Evolutionary conservation across 805 yeast genomes (phyloP), one percentile per base, ranked within the genome.

Genomic region (Saccharomycopsis fermentans): DNA sequence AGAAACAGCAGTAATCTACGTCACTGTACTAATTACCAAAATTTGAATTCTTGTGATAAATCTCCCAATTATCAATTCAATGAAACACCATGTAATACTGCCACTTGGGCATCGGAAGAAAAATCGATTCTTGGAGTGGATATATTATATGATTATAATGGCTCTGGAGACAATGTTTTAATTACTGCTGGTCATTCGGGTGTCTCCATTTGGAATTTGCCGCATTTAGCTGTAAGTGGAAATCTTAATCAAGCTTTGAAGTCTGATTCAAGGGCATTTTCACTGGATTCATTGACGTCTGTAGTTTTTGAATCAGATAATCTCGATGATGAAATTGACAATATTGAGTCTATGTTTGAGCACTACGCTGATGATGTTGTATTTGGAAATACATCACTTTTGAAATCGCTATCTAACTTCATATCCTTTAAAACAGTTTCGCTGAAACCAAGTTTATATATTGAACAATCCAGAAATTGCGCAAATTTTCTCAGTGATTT

Each of bases 391-490:
- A 24, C 50, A 4, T 43, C 50, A 32, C 75, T 92, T 78, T 67
- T 92, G 29, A 74, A 77, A 21, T 79, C 87, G 1, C 74, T 92
- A 56, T 73, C 77, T 11, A 79, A 79, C 40, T 73, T 87, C 53
- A 84, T 90, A 16, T 71, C 87, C 0, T 90, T 75, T 70, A 81
- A 80, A 63, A 89, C 97, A 0, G 87, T 94, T 11, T 87, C 96
- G 5, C 86, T 85, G 64, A 77, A 76, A 48, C 89, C 89, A 0
- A 80, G 81, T n/a, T 69, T 76, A 35, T 82, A 79, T 66, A 76
- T 90, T 67, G 87, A 84, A 61, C 95, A 90, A 47, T 85, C 92
- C 3, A 80, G 97, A 59, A 81, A 86, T 50, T 92, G 98, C 73
- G 97, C 98, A 1, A 81, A 84, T 36, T 87, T 78, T 62, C 70